A percentile compares a stretch with the other conserved stretches of the same genome.
Evolutionary conservation across 306 rosid genomes (phyloP).

Genomic region (Hippophae tibetana): DNA sequence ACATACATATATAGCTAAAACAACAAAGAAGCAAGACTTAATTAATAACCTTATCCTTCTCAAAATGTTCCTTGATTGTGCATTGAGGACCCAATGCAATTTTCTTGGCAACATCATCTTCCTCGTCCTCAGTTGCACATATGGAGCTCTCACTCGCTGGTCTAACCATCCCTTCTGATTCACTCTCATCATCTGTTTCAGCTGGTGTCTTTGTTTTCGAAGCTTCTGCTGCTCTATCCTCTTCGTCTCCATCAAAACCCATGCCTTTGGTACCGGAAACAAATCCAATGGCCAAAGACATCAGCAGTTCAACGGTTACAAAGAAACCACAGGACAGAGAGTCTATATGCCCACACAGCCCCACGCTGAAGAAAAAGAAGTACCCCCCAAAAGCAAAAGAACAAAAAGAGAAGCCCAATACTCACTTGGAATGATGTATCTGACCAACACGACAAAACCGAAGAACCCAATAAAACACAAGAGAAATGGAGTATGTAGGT

Average conservation of each 20-base stretch:
- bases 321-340: too few species aligned
- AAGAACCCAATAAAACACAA: conserved; percentile 17
- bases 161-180: conserved; percentile 22
- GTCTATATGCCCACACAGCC: conserved; percentile 11
- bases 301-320: conserved; percentile 27
- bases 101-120: conserved; percentile 69
- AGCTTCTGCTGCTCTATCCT: conserved; percentile 14
- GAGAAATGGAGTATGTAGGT: neutral
- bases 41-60: conserved; percentile 67
- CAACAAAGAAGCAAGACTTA: neutral
- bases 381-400: neutral
- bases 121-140: conserved; percentile 70
- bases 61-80: conserved; percentile 76
- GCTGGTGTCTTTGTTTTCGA: conserved; percentile 22
- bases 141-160: conserved; percentile 50
- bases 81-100: conserved; percentile 84
- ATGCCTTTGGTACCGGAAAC: conserved; percentile 41
- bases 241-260: conserved; percentile 56
- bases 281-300: conserved; percentile 42
- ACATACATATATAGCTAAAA: neutral
- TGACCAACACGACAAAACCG: conserved; percentile 23
- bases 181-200: conserved; percentile 31
- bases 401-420: conserved; percentile 16
- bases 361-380: neutral
- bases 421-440: conserved; percentile 45